These are phyloP conservation scores for Pseudopyricularia javanii DNA, from an alignment of 2,329 filamentous ascomycete species.

Conservation along the genomic window DNA sequence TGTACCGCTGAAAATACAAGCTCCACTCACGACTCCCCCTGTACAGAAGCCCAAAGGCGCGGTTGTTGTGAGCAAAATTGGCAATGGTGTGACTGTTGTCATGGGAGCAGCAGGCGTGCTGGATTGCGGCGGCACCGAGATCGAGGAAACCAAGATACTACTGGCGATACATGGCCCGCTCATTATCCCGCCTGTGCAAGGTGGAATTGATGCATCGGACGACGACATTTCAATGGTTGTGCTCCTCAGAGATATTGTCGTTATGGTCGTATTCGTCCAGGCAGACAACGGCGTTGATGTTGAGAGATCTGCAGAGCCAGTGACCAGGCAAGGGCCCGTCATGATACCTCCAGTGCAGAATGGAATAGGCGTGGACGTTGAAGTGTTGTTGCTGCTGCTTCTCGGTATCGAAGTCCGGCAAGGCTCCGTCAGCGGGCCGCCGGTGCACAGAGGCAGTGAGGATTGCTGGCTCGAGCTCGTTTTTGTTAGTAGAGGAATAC, in stretches of 20 bases:
- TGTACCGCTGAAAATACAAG: background rate
- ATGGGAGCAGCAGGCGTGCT: background rate
- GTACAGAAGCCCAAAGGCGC: background rate
- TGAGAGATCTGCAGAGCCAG: background rate
- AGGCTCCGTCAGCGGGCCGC: background rate
- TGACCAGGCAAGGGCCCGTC: background rate
- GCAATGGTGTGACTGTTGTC: background rate
- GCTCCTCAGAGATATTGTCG: background rate
- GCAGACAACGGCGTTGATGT: background rate
- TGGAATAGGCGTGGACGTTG: background rate
- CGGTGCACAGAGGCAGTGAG: background rate
- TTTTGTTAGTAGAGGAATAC: background rate
- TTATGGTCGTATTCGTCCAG: background rate
- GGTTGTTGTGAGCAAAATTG: no score
- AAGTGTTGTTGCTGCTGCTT: background rate
- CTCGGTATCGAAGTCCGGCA: background rate
- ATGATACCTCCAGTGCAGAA: background rate
- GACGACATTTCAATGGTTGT: background rate
- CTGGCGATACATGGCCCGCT: background rate
- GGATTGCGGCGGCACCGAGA: background rate
- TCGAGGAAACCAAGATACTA: background rate
- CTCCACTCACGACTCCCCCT: background rate
- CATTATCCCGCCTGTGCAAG: background rate
- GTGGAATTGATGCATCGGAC: background rate
- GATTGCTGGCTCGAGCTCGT: background rate